A percentile compares a stretch with the other conserved stretches of the same genome.
These are phyloP conservation scores for Teratosphaeria zuluensis DNA, from an alignment of 2,329 filamentous ascomycete genomes.

Conservation along the genomic window DNA sequence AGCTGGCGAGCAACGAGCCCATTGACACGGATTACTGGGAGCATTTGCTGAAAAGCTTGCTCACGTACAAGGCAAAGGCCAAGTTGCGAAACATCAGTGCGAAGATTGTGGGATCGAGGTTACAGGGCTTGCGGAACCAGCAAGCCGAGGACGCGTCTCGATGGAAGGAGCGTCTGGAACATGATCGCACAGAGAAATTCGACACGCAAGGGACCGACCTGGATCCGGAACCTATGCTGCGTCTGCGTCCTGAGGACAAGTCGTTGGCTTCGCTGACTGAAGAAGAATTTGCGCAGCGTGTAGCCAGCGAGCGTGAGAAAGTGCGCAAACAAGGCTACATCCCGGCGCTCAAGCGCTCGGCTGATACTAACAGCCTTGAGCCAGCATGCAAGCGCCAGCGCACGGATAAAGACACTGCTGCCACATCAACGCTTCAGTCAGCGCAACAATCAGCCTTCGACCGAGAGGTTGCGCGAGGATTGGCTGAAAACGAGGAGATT, in stretches of 20 bases:
- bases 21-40: slow-evolving; percentile 99
- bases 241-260: slow-evolving; percentile 56
- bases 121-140: slow-evolving; percentile 55
- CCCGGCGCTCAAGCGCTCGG: slow-evolving; percentile 30
- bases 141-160: slow-evolving; percentile 57
- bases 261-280: slow-evolving; percentile 49
- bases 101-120: slow-evolving; percentile 60
- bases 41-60: slow-evolving; percentile 72
- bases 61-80: slow-evolving; percentile 86
- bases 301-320: slow-evolving; percentile 51
- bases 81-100: slow-evolving; percentile 70
- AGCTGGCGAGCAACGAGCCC: slow-evolving; percentile 78
- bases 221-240: slow-evolving; percentile 58
- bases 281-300: slow-evolving; percentile 45
- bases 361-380: background rate
- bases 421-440: slow-evolving; percentile 2
- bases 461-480: slow-evolving; percentile 79
- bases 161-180: slow-evolving; percentile 41
- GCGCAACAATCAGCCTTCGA: slow-evolving; percentile 38
- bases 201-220: slow-evolving; percentile 25
- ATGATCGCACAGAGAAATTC: slow-evolving; percentile 16
- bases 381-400: slow-evolving; percentile 18
- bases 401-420: slow-evolving; percentile 11
- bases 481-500: slow-evolving; percentile 90
- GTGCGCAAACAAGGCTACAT: slow-evolving; percentile 57